A percentile compares a stretch with the other conserved stretches of the same genome.
Conservation (phyloP, 441 rosid genomes). For the Gossypium davidsonii region DNA sequence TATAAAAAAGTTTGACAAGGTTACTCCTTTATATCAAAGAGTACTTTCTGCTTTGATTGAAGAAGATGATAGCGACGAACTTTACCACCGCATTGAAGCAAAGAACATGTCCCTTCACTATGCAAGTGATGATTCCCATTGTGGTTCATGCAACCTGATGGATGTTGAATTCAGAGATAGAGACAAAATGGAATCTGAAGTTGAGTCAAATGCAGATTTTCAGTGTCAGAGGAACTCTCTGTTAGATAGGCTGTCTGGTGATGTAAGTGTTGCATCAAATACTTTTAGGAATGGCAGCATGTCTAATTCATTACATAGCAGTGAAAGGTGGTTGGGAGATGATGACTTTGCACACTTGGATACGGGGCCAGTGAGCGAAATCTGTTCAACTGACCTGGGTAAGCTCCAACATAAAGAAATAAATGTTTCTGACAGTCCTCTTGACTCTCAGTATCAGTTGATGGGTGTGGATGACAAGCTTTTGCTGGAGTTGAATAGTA, state of each 20-base stretch:
- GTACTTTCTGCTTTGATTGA: constrained; percentile 89
- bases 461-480: constrained; percentile 74
- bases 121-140: constrained; percentile 76
- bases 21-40: constrained; percentile 72
- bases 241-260: constrained; percentile 51
- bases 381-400: constrained; percentile 44
- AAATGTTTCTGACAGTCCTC: constrained; percentile 32
- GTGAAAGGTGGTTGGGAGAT: constrained; percentile 58
- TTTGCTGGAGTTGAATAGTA: constrained; percentile 75
- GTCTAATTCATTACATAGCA: constrained; percentile 53
- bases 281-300: constrained; percentile 46
- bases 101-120: constrained; percentile 64
- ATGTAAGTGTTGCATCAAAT: constrained; percentile 54
- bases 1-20: constrained; percentile 47
- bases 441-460: constrained; percentile 55
- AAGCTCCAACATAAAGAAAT: constrained; percentile 42
- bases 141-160: constrained; percentile 65
- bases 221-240: constrained; percentile 53
- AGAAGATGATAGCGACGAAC: constrained; percentile 78
- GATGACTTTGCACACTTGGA: constrained; percentile 55
- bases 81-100: constrained; percentile 40
- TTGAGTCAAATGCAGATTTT: constrained; percentile 55
- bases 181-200: constrained; percentile 75
- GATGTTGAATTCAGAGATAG: constrained; percentile 62
- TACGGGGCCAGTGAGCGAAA: constrained; percentile 38